Conservation (phyloP, 2,329 filamentous ascomycete genomes). For the Aspergillus floridensis region DNA sequence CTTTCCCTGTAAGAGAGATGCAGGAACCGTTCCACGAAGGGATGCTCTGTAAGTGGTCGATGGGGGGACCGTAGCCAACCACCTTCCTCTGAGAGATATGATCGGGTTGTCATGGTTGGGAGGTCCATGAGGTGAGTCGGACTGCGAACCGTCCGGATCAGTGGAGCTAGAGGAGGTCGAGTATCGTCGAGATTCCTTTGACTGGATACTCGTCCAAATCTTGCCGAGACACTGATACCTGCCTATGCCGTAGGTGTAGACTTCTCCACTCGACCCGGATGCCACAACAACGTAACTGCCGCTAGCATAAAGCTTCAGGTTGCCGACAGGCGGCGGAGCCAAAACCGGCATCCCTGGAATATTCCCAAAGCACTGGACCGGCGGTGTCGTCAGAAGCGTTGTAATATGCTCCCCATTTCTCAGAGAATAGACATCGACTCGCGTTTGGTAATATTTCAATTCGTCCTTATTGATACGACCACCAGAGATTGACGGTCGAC, state of each 20-base stretch:
- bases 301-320: constrained; percentile 71
- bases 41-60: constrained; percentile 38
- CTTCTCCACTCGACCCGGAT: constrained; percentile 81
- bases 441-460: constrained; percentile 66
- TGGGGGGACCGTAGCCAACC: constrained; percentile 48
- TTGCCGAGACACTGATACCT: constrained; percentile 74
- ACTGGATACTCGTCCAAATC: constrained; percentile 83
- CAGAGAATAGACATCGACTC: constrained; percentile 84
- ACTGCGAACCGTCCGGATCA: constrained; percentile 43
- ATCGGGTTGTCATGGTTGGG: constrained; percentile 38
- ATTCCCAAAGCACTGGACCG: constrained; percentile 56
- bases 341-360: constrained; percentile 62
- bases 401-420: constrained; percentile 69
- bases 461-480: constrained; percentile 29
- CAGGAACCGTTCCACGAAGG: constrained; percentile 42
- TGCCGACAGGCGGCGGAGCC: constrained; percentile 67
- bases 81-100: constrained; percentile 45
- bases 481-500: constrained; percentile 22
- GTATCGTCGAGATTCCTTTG: constrained; percentile 41
- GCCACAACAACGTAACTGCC: constrained; percentile 69
- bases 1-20: constrained; percentile 33
- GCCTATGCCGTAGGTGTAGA: constrained; percentile 67
- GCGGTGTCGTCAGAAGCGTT: constrained; percentile 71
- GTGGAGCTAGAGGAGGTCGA: constrained; percentile 48
- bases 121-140: constrained; percentile 34